Conservation (phyloP, 345 rosid species). For the Gossypium sturtianum region DNA sequence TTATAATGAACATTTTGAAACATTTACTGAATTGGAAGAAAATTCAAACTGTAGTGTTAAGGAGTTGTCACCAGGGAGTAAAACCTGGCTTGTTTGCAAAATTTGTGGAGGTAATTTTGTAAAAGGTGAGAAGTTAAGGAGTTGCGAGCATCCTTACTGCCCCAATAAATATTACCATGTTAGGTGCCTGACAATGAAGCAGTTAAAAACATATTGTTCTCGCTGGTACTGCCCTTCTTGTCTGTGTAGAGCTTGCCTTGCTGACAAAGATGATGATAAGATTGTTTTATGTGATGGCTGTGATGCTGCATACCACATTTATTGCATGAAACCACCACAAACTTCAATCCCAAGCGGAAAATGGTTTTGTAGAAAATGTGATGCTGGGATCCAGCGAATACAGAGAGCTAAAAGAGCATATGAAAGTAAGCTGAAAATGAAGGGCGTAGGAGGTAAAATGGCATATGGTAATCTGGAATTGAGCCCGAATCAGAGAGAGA, state of each 20-base stretch:
- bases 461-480: conserved; percentile 6
- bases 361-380: conserved; percentile 83
- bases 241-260: conserved; percentile 67
- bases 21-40: conserved; percentile 29
- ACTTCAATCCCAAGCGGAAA: conserved; percentile 48
- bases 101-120: conserved; percentile 46
- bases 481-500: conserved; percentile 18
- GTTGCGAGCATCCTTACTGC: conserved; percentile 63
- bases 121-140: conserved; percentile 41
- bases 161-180: conserved; percentile 59
- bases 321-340: conserved; percentile 72
- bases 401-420: conserved; percentile 40
- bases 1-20: conserved; percentile 27
- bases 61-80: conserved; percentile 15
- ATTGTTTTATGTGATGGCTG: conserved; percentile 87
- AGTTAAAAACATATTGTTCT: conserved; percentile 48
- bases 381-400: conserved; percentile 44
- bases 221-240: conserved; percentile 95
- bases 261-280: conserved; percentile 69
- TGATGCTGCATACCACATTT: conserved; percentile 83
- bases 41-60: conserved; percentile 34
- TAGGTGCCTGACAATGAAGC: conserved; percentile 69
- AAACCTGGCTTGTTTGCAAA: conserved; percentile 35
- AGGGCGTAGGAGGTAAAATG: conserved; percentile 17
- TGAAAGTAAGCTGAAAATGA: conserved; percentile 27